Percentiles rank a stretch among this genome's conserved stretches.
Evolutionary conservation across 202 grass and related monocot genomes (phyloP).

Genomic region (Schoenoplectus triqueter): DNA sequence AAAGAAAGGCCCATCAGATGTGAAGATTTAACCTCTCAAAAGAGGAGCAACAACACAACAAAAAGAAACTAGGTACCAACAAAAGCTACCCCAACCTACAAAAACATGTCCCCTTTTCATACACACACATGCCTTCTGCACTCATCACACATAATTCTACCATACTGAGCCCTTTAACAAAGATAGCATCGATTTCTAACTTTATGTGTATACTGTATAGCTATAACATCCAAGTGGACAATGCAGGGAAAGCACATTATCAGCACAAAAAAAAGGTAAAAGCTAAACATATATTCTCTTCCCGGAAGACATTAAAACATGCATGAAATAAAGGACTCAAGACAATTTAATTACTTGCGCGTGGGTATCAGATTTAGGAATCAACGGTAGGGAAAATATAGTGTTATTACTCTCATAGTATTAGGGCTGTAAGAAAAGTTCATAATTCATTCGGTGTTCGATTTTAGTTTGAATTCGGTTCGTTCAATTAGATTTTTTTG

Average conservation of each 20-base stretch:
- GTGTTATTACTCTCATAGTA: too few species aligned
- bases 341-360: background rate
- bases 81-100: slow-evolving; percentile 37
- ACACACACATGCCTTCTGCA: slow-evolving; percentile 39
- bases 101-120: slow-evolving; percentile 42
- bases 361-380: background rate
- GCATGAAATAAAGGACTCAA: background rate
- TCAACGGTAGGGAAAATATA: too few species aligned
- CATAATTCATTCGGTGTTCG: too few species aligned
- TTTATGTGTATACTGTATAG: background rate
- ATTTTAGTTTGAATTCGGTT: too few species aligned
- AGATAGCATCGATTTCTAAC: slow-evolving; percentile 31
- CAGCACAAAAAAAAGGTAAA: slow-evolving; percentile 1
- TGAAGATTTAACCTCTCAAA: slow-evolving; percentile 42
- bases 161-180: slow-evolving; percentile 36
- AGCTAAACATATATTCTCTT: slow-evolving; percentile 27
- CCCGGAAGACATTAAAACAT: slow-evolving; percentile 5
- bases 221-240: slow-evolving; percentile 24
- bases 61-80: slow-evolving; percentile 41
- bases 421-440: too few species aligned
- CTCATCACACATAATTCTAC: slow-evolving; percentile 39
- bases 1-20: slow-evolving; percentile 38
- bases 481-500: too few species aligned
- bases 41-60: slow-evolving; percentile 46
- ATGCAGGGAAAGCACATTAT: background rate